A percentile compares a stretch with the other conserved stretches of the same genome.
Conservation (phyloP, 192 early-diverging fungal genomes). For the Entomortierella beljakovae region DNA sequence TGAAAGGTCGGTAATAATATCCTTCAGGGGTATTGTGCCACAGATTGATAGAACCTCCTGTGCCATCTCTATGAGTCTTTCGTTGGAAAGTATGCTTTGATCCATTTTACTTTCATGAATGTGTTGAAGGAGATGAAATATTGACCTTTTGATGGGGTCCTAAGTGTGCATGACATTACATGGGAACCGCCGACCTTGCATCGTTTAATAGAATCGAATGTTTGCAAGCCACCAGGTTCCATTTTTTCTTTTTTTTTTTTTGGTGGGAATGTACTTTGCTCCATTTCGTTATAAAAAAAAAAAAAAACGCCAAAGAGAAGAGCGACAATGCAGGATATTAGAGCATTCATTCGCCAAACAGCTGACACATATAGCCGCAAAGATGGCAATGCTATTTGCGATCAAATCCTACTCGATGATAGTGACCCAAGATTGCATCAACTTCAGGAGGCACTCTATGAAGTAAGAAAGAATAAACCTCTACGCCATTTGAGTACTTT, state of each 20-base stretch:
- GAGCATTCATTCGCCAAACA: conserved; percentile 14
- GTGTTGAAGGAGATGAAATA: too few relatives aligned
- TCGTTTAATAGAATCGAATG: too few relatives aligned
- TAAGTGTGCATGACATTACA: too few relatives aligned
- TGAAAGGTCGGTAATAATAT: conserved; percentile 37
- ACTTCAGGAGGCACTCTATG: conserved; percentile 24
- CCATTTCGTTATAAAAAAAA: background rate
- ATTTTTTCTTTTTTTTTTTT: background rate
- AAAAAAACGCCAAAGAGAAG: background rate
- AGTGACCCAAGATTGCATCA: background rate
- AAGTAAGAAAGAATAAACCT: conserved; percentile 7
- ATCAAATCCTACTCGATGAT: conserved; percentile 31
- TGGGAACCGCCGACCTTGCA: too few relatives aligned
- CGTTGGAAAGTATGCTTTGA: conserved; percentile 6
- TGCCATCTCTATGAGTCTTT: conserved; percentile 44
- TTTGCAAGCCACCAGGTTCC: too few relatives aligned
- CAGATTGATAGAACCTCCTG: conserved; percentile 45
- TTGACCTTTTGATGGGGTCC: too few relatives aligned
- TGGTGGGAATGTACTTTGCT: background rate
- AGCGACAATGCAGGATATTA: conserved; percentile 20
- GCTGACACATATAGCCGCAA: conserved; percentile 16
- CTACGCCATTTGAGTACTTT: background rate
- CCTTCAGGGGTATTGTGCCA: conserved; percentile 11
- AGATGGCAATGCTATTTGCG: conserved; percentile 14
- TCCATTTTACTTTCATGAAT: conserved; percentile 11